Evolutionary conservation across 2,329 filamentous ascomycete genomes (phyloP).

Genomic region (Penicillium vulpinum): DNA sequence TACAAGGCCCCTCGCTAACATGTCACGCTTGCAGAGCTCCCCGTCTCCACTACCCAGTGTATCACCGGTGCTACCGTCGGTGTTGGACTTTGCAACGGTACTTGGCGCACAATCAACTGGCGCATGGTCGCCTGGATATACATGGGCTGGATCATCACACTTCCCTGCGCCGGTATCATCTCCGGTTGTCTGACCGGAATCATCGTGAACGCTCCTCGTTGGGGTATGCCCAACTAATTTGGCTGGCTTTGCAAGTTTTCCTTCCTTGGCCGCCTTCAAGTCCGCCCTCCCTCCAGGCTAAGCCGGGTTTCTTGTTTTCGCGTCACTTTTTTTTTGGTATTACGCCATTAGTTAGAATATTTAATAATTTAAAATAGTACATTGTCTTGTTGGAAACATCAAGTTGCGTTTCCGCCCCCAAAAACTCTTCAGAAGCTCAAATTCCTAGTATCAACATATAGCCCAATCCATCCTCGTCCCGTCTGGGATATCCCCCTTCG

Average conservation of each 20-base stretch:
- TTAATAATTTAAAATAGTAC: not conserved
- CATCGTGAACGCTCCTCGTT: not conserved
- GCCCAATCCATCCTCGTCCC: no score
- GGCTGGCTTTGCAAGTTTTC: not conserved
- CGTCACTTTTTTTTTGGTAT: not conserved
- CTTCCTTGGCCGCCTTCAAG: not conserved
- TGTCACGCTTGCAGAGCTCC: constrained; percentile 8
- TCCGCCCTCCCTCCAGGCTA: not conserved
- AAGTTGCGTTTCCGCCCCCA: no score
- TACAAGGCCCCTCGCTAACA: not conserved
- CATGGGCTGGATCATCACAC: constrained; percentile 47
- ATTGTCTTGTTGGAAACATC: not conserved
- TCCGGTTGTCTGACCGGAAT: not conserved
- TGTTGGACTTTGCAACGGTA: constrained; percentile 37
- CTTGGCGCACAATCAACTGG: constrained; percentile 48
- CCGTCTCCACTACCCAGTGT: constrained; percentile 43
- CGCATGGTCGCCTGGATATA: constrained; percentile 47
- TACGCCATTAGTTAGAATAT: not conserved
- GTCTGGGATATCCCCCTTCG: no score
- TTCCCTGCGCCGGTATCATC: constrained; percentile 46
- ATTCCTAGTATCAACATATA: no score
- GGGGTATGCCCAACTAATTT: not conserved
- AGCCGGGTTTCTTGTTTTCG: not conserved
- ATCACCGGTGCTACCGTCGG: constrained; percentile 39
- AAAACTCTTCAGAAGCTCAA: no score